Percentiles rank a stretch among this genome's conserved stretches.
Conservation (phyloP, 225 moss, liverwort and hornwort genomes). For the Thuidium tamariscinum region DNA sequence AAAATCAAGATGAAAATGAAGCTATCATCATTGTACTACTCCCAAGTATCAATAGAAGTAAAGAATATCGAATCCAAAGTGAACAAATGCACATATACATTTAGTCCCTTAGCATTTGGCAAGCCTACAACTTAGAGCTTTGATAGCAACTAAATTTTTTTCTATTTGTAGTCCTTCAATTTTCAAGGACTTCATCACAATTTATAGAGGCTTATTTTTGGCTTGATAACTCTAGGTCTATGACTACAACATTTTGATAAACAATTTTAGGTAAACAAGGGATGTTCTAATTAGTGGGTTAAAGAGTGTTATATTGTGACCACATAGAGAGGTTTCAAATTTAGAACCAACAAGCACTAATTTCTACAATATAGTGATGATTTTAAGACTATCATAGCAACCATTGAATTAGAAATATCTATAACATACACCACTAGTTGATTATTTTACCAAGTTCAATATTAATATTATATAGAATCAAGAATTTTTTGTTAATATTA, state of each 20-base stretch:
- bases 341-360: fast-evolving
- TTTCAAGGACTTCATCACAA: background rate
- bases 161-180: fast-evolving
- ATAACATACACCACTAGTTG: too few relatives aligned
- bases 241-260: background rate
- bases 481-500: too few relatives aligned
- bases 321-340: background rate
- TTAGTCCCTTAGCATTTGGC: background rate
- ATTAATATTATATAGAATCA: background rate
- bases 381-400: fast-evolving
- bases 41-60: fast-evolving
- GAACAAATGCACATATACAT: background rate
- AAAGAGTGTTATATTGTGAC: background rate
- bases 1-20: background rate
- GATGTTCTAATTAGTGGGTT: background rate
- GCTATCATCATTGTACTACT: background rate
- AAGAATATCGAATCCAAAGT: background rate
- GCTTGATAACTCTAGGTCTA: fast-evolving
- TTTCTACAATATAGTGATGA: background rate
- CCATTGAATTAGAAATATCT: background rate
- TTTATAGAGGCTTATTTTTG: background rate
- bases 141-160: background rate
- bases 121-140: background rate
- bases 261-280: background rate
- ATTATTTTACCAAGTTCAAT: background rate